Evolutionary conservation across 768 basidiomycete genomes (phyloP), one percentile per base, ranked within the genome.

Genomic region (Leccinum broughii): DNA sequence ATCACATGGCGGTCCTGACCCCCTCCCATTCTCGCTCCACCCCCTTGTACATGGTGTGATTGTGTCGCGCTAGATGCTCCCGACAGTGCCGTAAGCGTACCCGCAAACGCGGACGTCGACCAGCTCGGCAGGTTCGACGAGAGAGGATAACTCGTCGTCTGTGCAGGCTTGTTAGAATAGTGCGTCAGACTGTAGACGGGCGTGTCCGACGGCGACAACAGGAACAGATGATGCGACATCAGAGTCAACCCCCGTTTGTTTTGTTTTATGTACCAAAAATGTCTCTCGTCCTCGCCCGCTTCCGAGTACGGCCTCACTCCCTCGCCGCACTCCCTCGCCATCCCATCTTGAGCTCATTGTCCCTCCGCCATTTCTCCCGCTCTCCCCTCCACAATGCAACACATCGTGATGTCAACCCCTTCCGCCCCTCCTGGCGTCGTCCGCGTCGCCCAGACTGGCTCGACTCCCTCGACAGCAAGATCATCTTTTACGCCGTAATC

Each of bases 1-100:
- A 95, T 92, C 60, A 99, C 93, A 83, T 97, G 94, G 56, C 92
- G 81, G 70, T 93, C 90, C 75, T 89, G 89, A 14, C 89, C 92
- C 6, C 90, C 89, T 11, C 89, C 92, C 74, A 90, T 85, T 65
- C 84, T 80, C 35, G 83, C 83, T 11, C 78, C 80, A 17, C 85
- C 86, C n/a, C 87, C 84, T 48, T 83, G 80, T 20, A 83, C 80
- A 62, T 87, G 85, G 64, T 77, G 76, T 35, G 79, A 68, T 67
- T 92, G 88, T 5, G 83, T 83, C 24, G 89, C 83, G 68, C 85
- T 89, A 20, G 91, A 87, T 14, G 93, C 92, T 4, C 92, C 92
- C 20, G 92, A 93, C 57, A 94, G 74, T 22, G 92, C 92, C 35
- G 91, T 93, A 62, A 94, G 78, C 30, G 92, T 94, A 6, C 92